A percentile compares a stretch with the other conserved stretches of the same genome.
Conservation (phyloP, 2,329 filamentous ascomycete species). For the Sporothrix curviconia region DNA sequence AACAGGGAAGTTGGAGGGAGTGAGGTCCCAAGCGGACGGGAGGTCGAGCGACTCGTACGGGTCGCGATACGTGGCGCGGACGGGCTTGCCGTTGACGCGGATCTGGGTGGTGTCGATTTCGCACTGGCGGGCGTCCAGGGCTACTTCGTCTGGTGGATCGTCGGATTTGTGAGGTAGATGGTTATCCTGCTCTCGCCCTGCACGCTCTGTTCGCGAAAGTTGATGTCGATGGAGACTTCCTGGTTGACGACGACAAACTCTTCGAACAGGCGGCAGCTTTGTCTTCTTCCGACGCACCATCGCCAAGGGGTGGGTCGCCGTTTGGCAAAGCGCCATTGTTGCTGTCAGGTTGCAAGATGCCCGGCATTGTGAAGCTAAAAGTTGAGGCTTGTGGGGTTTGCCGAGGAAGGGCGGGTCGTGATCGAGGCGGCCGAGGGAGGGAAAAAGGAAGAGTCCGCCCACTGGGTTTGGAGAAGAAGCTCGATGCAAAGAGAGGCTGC, state of each 20-base stretch:
- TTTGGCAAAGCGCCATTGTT: neutral
- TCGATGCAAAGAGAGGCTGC: neutral
- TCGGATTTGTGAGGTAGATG: conserved; percentile 56
- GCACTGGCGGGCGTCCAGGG: conserved; percentile 57
- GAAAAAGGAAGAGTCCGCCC: too few relatives aligned
- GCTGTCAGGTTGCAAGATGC: conserved; percentile 19
- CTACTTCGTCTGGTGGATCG: conserved; percentile 48
- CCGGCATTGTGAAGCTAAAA: conserved; percentile 22
- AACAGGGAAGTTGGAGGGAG: conserved; percentile 69
- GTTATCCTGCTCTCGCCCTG: conserved; percentile 76
- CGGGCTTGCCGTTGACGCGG: conserved; percentile 42
- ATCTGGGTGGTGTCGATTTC: conserved; percentile 49
- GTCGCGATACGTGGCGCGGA: conserved; percentile 49
- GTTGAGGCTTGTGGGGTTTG: neutral
- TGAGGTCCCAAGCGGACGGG: conserved; percentile 54
- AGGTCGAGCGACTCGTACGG: conserved; percentile 61
- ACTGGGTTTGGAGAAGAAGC: too few relatives aligned
- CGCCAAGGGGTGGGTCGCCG: neutral
- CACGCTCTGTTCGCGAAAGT: conserved; percentile 69
- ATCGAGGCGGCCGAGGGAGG: neutral
- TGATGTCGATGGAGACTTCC: conserved; percentile 81
- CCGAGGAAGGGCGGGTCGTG: neutral
- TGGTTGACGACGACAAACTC: conserved; percentile 64
- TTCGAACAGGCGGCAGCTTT: conserved; percentile 16
- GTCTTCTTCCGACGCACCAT: conserved; percentile 12